Evolutionary conservation across 2,329 filamentous ascomycete genomes (phyloP).

Genomic region (Fusarium staphyleae): DNA sequence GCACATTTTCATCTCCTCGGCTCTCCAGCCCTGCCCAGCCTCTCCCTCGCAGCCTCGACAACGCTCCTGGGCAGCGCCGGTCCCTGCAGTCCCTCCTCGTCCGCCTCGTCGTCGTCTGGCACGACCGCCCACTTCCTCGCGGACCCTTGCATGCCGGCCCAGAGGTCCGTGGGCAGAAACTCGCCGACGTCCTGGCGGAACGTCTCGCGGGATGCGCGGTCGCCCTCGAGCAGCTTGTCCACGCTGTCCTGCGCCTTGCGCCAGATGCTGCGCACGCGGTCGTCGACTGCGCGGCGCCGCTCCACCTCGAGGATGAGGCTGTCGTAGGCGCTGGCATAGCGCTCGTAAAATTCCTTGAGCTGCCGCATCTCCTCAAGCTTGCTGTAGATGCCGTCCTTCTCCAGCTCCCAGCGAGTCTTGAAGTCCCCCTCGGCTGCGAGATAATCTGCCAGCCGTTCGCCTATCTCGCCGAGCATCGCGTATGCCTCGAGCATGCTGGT

Average conservation of each 20-base stretch:
- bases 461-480: slow-evolving; percentile 70
- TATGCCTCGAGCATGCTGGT: slow-evolving; percentile 68
- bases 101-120: slow-evolving; percentile 34
- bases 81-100: slow-evolving; percentile 15
- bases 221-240: slow-evolving; percentile 75
- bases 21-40: slow-evolving; percentile 23
- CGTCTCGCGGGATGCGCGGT: slow-evolving; percentile 74
- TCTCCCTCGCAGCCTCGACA: slow-evolving; percentile 36
- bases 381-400: slow-evolving; percentile 71
- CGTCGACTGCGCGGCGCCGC: slow-evolving; percentile 74
- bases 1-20: slow-evolving; percentile 8
- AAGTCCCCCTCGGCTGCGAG: slow-evolving; percentile 71
- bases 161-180: slow-evolving; percentile 86
- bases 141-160: slow-evolving; percentile 75
- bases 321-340: slow-evolving; percentile 85
- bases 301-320: slow-evolving; percentile 84
- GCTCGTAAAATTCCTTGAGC: slow-evolving; percentile 83
- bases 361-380: slow-evolving; percentile 79
- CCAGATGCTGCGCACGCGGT: slow-evolving; percentile 76
- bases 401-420: slow-evolving; percentile 73
- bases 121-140: slow-evolving; percentile 61
- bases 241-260: slow-evolving; percentile 80
- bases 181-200: slow-evolving; percentile 87
- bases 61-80: slow-evolving; percentile 32
- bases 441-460: slow-evolving; percentile 69